Evolutionary conservation across 179 eudicot genomes (phyloP), one percentile per base, ranked within the genome.

Genomic region (Spergularia azorica): DNA sequence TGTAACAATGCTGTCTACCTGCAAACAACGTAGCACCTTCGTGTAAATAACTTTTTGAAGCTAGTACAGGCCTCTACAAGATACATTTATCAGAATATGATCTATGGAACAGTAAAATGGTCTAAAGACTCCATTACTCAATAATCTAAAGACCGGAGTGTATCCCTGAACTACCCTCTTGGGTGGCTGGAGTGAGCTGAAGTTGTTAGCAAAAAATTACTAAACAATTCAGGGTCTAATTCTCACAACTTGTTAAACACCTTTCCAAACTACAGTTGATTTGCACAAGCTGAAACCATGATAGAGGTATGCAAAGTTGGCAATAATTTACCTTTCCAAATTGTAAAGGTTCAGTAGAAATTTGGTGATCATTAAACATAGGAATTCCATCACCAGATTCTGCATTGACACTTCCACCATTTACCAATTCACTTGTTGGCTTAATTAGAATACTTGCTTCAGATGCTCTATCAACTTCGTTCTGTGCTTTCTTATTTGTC

Each of bases 251-350:
- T n/a, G 39, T 51, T 57, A 43, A 5, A 48, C 46, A 26, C 7
- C 15, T 36, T 16, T 18, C 20, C 41, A 39, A 69, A 69, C 66
- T 18, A 63, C 12, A 12, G 54, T 13, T 57, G 21, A 54, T 55
- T 7, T 41, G 62, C 41, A 54, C 39, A 46, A 56, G 52, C 69
- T 26, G 52, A 17, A 54, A 62, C 16, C 55, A 75, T 10, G 9
- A 63, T 26, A 67, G 9, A 43, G 50, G 63, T 6, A 41, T 7
- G 73, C 67, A 71, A 43, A 17, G 38, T 62, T n/a, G 21, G 62
- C 36, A 74, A 54, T 61, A 43, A 9, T 58, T 54, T 75, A 91
- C 94, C 94, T 89, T 82, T 74, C 41, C 79, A 71, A 50, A 70
- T 61, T 78, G 86, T 72, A 72, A 74, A 61, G 65, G 77, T 58